phyloP scores from a whole-genome alignment of 2,329 filamentous ascomycete species.

The Arthroderma sp. region DNA sequence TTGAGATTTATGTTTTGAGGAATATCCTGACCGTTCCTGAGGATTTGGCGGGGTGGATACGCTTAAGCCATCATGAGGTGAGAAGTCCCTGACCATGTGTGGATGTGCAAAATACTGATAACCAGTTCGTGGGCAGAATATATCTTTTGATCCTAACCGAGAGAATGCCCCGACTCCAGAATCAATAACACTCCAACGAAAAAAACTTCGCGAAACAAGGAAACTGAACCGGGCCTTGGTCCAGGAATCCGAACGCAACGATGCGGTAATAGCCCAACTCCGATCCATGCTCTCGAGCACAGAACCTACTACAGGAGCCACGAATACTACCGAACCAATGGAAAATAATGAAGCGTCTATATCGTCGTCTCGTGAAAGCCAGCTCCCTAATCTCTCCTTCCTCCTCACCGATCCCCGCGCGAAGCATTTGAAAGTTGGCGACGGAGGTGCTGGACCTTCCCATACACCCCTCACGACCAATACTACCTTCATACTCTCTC shows the following conservation, averaged over 20 bases:
- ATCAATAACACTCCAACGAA: constrained; percentile 56
- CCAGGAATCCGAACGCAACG: constrained; percentile 59
- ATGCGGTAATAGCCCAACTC: constrained; percentile 53
- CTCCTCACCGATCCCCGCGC: constrained; percentile 39
- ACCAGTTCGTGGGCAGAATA: constrained; percentile 16
- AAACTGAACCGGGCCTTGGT: constrained; percentile 58
- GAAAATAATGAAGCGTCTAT: constrained; percentile 7
- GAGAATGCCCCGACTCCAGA: constrained; percentile 46
- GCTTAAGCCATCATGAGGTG: constrained; percentile 74
- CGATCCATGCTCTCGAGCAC: constrained; percentile 40
- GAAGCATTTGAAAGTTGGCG: constrained; percentile 33
- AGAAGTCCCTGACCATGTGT: constrained; percentile 1
- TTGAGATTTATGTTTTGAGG: constrained; percentile 79
- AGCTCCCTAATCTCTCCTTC: constrained; percentile 39
- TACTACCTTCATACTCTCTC: constrained; percentile 61
- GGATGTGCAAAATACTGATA: neutral
- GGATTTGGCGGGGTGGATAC: constrained; percentile 63
- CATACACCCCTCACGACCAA: constrained; percentile 32
- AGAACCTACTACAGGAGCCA: constrained; percentile 7
- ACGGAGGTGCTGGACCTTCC: constrained; percentile 22
- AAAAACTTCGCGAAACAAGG: constrained; percentile 64
- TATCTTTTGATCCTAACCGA: constrained; percentile 20
- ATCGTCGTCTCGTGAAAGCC: constrained; percentile 10
- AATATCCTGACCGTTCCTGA: constrained; percentile 66
- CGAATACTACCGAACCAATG: constrained; percentile 7